Conservation (phyloP, 2,329 filamentous ascomycete species). For the Zymoseptoria ardabiliae region DNA sequence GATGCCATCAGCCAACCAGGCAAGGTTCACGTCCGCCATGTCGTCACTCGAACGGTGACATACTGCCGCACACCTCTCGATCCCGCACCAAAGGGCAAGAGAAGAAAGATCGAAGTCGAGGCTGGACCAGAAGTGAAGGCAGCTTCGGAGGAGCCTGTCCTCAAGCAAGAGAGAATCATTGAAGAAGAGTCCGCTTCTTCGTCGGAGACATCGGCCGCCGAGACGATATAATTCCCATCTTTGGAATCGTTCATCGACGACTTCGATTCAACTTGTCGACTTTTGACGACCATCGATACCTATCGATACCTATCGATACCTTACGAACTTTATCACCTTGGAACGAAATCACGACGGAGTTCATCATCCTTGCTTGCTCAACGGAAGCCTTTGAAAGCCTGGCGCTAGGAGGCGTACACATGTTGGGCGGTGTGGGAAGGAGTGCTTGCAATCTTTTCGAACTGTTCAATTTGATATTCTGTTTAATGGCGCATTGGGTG, state of each 20-base stretch:
- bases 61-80: slow-evolving; percentile 70
- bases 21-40: slow-evolving; percentile 69
- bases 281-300: not conserved
- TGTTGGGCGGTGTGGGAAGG: not conserved
- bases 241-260: not conserved
- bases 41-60: slow-evolving; percentile 88
- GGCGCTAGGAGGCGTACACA: slow-evolving; percentile 16
- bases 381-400: slow-evolving; percentile 12
- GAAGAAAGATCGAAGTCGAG: slow-evolving; percentile 59
- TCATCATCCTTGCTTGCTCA: not conserved
- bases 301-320: too few relatives aligned
- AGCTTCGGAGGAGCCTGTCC: slow-evolving; percentile 11
- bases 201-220: not conserved
- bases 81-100: slow-evolving; percentile 85
- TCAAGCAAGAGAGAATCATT: slow-evolving; percentile 20
- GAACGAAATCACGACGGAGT: not conserved
- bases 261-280: not conserved
- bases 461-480: not conserved
- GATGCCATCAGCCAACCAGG: slow-evolving; percentile 24
- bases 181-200: slow-evolving; percentile 9
- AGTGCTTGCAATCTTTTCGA: not conserved
- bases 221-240: not conserved
- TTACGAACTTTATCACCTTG: not conserved
- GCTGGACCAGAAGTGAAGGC: slow-evolving; percentile 13
- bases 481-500: not conserved